Percentiles rank a stretch among this genome's conserved stretches.
Evolutionary conservation across 805 yeast species (phyloP).

Genomic region (Cyberlindnera amylophila): DNA sequence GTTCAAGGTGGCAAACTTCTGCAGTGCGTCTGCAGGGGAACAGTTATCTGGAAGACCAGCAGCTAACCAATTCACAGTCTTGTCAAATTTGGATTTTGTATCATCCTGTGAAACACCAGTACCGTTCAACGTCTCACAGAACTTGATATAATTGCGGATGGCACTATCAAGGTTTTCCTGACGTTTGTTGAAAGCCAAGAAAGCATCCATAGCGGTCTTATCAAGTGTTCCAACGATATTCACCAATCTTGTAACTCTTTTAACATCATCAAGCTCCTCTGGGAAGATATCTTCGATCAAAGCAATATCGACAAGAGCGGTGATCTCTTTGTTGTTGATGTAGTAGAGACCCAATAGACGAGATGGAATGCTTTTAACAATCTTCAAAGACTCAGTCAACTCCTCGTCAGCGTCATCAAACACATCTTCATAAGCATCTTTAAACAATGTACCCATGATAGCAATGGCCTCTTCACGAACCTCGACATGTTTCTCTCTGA

Average conservation of each 20-base stretch:
- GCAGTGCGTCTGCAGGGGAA: slow-evolving; percentile 47
- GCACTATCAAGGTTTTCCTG: slow-evolving; percentile 60
- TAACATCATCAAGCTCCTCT: slow-evolving; percentile 39
- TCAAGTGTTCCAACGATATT: slow-evolving; percentile 46
- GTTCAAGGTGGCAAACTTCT: slow-evolving; percentile 48
- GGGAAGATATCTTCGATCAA: slow-evolving; percentile 63
- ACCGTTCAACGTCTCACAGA: slow-evolving; percentile 43
- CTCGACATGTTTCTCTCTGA: slow-evolving; percentile 65
- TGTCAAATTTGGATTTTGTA: slow-evolving; percentile 39
- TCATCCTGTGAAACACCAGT: slow-evolving; percentile 27
- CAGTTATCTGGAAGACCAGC: slow-evolving; percentile 50
- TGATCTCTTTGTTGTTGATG: slow-evolving; percentile 67
- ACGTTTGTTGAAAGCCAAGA: slow-evolving; percentile 64
- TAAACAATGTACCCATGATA: slow-evolving; percentile 52
- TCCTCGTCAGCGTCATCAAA: slow-evolving; percentile 8
- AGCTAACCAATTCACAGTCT: slow-evolving; percentile 59
- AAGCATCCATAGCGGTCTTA: slow-evolving; percentile 56
- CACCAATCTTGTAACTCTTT: slow-evolving; percentile 53
- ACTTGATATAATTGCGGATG: slow-evolving; percentile 43
- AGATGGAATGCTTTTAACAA: slow-evolving; percentile 52
- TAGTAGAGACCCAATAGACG: slow-evolving; percentile 62
- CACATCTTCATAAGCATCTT: slow-evolving; percentile 32
- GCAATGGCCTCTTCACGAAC: slow-evolving; percentile 59
- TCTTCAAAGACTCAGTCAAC: slow-evolving; percentile 25
- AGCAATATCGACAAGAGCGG: slow-evolving; percentile 57